Percentiles rank a stretch among this genome's conserved stretches.
phyloP scores from a whole-genome alignment of 352 stramenopile genomes.

The Pythium grandisporangium region DNA sequence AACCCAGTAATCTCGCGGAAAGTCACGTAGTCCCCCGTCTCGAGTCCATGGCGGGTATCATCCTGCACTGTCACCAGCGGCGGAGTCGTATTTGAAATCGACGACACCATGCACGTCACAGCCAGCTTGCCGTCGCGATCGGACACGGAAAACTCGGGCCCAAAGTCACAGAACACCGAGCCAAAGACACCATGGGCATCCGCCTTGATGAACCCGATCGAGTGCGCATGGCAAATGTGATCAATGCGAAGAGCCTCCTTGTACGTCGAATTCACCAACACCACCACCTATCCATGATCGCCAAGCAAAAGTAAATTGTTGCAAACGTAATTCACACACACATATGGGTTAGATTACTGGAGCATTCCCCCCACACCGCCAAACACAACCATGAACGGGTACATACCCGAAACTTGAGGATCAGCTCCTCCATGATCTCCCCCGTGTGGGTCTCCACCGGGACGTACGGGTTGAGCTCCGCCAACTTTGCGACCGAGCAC shows the following conservation, averaged over 20 bases:
- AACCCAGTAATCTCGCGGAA: slow-evolving; percentile 95
- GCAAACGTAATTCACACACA: not conserved
- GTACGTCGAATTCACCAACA: slow-evolving; percentile 77
- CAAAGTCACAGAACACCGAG: slow-evolving; percentile 98
- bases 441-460: slow-evolving; percentile 59
- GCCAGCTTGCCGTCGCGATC: slow-evolving; percentile 94
- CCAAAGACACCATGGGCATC: slow-evolving; percentile 92
- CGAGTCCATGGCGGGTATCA: slow-evolving; percentile 94
- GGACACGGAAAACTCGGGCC: slow-evolving; percentile 88
- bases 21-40: slow-evolving; percentile 94
- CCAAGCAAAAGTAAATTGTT: not conserved
- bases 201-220: slow-evolving; percentile 90
- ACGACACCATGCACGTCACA: slow-evolving; percentile 90
- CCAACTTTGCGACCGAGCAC: slow-evolving; percentile 83
- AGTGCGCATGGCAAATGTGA: slow-evolving; percentile 73
- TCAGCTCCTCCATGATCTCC: slow-evolving; percentile 57
- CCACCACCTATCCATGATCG: slow-evolving; percentile 50
- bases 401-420: slow-evolving; percentile 66
- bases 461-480: slow-evolving; percentile 97
- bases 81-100: slow-evolving; percentile 77
- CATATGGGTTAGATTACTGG: not conserved
- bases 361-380: not conserved
- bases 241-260: slow-evolving; percentile 69
- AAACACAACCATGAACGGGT: not conserved
- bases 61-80: slow-evolving; percentile 96